These are phyloP conservation scores for Ophiostoma pallidulum DNA, from an alignment of 2,329 filamentous ascomycete genomes.

Conservation along the genomic window DNA sequence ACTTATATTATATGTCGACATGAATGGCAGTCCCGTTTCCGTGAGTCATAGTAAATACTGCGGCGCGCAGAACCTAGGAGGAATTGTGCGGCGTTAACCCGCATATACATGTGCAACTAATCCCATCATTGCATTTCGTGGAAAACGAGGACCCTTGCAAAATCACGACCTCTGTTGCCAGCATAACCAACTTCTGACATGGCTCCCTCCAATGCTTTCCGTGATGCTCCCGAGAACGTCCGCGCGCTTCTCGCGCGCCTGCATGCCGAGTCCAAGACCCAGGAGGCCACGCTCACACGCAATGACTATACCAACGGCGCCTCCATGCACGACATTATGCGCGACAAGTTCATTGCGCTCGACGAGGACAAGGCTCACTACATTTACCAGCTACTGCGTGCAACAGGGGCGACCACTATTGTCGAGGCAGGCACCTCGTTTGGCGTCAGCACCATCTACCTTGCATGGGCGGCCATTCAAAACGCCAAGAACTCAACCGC, in stretches of 20 bases:
- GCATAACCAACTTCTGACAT: too few relatives aligned
- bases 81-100: too few relatives aligned
- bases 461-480: conserved; percentile 46
- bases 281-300: conserved; percentile 8
- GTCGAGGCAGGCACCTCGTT: conserved; percentile 54
- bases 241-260: conserved; percentile 11
- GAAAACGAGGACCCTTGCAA: too few relatives aligned
- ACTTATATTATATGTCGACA: too few relatives aligned
- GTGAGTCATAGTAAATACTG: too few relatives aligned
- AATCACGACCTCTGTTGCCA: too few relatives aligned
- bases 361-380: conserved; percentile 49
- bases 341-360: conserved; percentile 50
- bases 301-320: not conserved
- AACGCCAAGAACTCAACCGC: conserved; percentile 25
- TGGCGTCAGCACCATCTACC: conserved; percentile 53
- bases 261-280: conserved; percentile 9
- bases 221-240: conserved; percentile 6
- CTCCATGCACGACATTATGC: conserved; percentile 25
- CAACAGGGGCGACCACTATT: conserved; percentile 38
- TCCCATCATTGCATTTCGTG: too few relatives aligned
- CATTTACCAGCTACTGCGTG: conserved; percentile 43
- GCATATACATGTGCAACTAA: too few relatives aligned
- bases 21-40: too few relatives aligned
- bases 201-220: not conserved
- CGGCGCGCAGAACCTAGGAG: too few relatives aligned